A percentile compares a stretch with the other conserved stretches of the same genome.
These are phyloP conservation scores for Spirogloea muscicola DNA, from an alignment of 139 green algal genomes.

Conservation along the genomic window DNA sequence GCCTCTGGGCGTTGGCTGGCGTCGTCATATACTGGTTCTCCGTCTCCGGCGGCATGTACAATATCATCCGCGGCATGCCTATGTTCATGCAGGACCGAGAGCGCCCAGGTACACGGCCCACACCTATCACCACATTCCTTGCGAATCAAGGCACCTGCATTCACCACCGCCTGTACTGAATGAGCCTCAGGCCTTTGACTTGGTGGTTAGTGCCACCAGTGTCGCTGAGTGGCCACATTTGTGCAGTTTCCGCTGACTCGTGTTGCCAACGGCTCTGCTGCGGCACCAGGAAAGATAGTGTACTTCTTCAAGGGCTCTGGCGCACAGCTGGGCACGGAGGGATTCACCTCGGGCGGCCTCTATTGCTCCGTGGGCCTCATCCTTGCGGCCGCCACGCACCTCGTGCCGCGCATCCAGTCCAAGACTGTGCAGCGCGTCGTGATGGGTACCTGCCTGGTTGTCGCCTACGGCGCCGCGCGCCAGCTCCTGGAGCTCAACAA, in stretches of 20 bases:
- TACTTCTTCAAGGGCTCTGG: slow-evolving; percentile 32
- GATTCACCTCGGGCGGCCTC: slow-evolving; percentile 26
- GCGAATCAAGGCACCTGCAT: too few species aligned
- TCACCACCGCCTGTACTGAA: too few species aligned
- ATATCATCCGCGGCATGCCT: slow-evolving; percentile 47
- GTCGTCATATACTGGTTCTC: slow-evolving; percentile 44
- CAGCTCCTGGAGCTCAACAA: slow-evolving; percentile 27
- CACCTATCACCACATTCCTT: too few species aligned
- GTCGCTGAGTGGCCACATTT: too few species aligned
- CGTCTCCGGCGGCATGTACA: slow-evolving; percentile 48
- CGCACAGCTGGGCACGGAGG: slow-evolving; percentile 36
- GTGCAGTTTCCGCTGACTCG: too few species aligned
- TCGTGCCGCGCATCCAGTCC: neutral
- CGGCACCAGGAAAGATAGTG: slow-evolving; percentile 18
- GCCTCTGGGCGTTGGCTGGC: slow-evolving; percentile 12
- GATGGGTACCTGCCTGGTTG: neutral
- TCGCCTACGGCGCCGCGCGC: neutral
- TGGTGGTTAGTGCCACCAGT: too few species aligned
- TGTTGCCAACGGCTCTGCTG: too few species aligned
- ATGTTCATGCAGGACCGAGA: slow-evolving; percentile 33
- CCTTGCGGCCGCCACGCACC: slow-evolving; percentile 10
- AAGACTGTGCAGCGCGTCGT: slow-evolving; percentile 7
- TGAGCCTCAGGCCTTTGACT: too few species aligned
- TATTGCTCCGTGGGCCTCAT: slow-evolving; percentile 26
- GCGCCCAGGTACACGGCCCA: too few species aligned